phyloP scores from a whole-genome alignment of 768 basidiomycete genomes.

The Termitomyces sp. region DNA sequence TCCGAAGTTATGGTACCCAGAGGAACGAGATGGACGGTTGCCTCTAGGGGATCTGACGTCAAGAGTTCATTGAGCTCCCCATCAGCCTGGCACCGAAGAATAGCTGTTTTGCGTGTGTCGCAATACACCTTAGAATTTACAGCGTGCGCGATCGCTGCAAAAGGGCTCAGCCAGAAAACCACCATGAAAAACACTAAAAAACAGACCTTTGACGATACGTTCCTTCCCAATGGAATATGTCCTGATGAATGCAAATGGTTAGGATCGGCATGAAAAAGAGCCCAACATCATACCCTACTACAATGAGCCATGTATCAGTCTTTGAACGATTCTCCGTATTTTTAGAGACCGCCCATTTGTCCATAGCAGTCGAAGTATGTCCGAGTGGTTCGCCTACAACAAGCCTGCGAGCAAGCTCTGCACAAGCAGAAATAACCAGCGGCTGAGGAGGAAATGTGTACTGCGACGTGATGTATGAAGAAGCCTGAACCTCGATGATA shows the following conservation, averaged over 20 bases:
- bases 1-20: constrained; percentile 74
- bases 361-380: constrained; percentile 36
- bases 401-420: constrained; percentile 67
- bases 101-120: constrained; percentile 77
- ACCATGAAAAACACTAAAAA: neutral
- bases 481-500: neutral
- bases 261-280: neutral
- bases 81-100: constrained; percentile 83
- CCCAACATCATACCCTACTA: constrained; percentile 58
- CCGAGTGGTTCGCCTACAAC: constrained; percentile 35
- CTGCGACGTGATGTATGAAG: constrained; percentile 28
- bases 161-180: neutral
- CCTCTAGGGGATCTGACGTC: constrained; percentile 70
- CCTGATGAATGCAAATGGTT: constrained; percentile 31
- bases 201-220: constrained; percentile 87
- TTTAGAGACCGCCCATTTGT: constrained; percentile 44
- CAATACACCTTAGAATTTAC: constrained; percentile 85
- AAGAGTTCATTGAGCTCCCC: constrained; percentile 76
- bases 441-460: constrained; percentile 96
- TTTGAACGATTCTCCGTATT: constrained; percentile 32
- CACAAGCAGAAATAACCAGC: constrained; percentile 91
- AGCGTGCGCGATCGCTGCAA: constrained; percentile 77
- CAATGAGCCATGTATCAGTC: constrained; percentile 46
- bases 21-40: constrained; percentile 84
- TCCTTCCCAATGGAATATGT: constrained; percentile 99